Evolutionary conservation across 495 filamentous ascomycete species (phyloP).

Genomic region (Bryoglossum gracile): DNA sequence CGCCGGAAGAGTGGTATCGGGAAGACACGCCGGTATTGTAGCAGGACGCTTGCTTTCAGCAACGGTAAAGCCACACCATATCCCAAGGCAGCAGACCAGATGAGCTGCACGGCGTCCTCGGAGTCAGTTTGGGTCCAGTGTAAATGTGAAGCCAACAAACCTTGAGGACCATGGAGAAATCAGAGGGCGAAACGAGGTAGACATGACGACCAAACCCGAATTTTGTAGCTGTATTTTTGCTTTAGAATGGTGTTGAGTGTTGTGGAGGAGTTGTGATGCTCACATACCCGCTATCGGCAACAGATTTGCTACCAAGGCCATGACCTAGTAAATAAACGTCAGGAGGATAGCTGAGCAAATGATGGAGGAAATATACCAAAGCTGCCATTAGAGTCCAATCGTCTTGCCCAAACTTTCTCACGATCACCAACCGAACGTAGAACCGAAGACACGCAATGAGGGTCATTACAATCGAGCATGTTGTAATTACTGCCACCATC

Average conservation of each 20-base stretch:
- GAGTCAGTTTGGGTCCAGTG: not conserved
- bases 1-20: not conserved
- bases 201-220: not conserved
- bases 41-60: not conserved
- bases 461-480: conserved; percentile 1
- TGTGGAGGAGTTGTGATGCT: not conserved
- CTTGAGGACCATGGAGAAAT: not conserved
- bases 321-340: not conserved
- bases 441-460: not conserved
- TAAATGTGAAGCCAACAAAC: not conserved
- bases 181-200: not conserved
- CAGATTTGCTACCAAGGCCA: not conserved
- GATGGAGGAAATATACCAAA: not conserved
- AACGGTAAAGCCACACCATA: not conserved
- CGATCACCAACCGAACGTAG: not conserved
- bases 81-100: not conserved
- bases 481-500: conserved; percentile 1
- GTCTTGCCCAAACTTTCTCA: not conserved
- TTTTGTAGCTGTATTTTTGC: not conserved
- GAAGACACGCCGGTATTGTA: conserved; percentile 3
- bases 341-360: not conserved
- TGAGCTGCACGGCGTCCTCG: not conserved
- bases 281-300: not conserved
- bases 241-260: not conserved
- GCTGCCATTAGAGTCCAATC: not conserved